Conservation (phyloP, 2,329 filamentous ascomycete species). For the Diplodia sapinea region DNA sequence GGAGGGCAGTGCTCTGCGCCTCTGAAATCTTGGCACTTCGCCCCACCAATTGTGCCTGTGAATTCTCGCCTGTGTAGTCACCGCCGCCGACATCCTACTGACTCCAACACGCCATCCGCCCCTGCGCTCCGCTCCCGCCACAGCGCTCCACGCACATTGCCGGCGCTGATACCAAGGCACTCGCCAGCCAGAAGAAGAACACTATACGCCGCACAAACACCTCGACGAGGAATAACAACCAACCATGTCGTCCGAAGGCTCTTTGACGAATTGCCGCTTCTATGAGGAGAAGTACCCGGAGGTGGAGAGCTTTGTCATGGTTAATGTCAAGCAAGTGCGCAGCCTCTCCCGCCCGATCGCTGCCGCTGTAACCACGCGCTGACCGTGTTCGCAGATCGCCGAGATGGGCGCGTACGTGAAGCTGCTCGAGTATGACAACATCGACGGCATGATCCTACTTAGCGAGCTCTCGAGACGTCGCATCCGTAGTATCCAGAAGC, state of each 20-base stretch:
- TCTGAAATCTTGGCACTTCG: constrained; percentile 30
- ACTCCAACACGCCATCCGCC: constrained; percentile 20
- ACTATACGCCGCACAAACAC: neutral
- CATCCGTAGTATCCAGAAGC: constrained; percentile 98
- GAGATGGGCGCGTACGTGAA: constrained; percentile 99
- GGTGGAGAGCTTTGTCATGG: constrained; percentile 99
- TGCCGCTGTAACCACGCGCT: neutral
- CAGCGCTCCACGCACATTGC: neutral
- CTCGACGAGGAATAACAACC: neutral
- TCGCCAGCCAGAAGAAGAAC: neutral
- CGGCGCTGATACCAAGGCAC: neutral
- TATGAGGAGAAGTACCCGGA: constrained; percentile 98
- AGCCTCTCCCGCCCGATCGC: constrained; percentile 23
- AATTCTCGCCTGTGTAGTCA: constrained; percentile 29
- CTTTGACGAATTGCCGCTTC: constrained; percentile 90
- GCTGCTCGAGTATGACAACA: constrained; percentile 99
- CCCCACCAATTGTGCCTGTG: constrained; percentile 30
- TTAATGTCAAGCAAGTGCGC: constrained; percentile 93
- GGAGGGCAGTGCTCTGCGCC: constrained; percentile 2
- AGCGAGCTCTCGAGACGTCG: constrained; percentile 96
- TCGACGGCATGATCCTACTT: constrained; percentile 99
- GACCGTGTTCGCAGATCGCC: constrained; percentile 70
- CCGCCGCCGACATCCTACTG: constrained; percentile 26
- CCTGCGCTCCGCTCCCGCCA: neutral
- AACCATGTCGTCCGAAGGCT: constrained; percentile 69